phyloP scores from a whole-genome alignment of 768 basidiomycete species.

The Mycena galericulata region DNA sequence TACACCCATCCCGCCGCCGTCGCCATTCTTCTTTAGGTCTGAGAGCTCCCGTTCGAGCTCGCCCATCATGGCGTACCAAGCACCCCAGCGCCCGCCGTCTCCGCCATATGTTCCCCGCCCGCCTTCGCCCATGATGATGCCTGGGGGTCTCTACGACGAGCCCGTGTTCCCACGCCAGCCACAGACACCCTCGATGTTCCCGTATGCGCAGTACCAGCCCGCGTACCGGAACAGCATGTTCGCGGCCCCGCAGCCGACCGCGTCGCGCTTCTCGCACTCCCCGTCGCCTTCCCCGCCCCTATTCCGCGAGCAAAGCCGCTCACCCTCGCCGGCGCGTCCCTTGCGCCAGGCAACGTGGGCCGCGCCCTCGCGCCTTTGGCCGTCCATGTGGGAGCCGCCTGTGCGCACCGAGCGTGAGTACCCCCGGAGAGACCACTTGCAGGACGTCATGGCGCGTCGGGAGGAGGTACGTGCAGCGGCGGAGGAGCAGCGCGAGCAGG shows the following conservation, averaged over 20 bases:
- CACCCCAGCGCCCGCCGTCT: conserved; percentile 2
- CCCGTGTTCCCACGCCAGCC: conserved; percentile 28
- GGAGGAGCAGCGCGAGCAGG: not conserved
- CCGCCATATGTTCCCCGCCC: conserved; percentile 20
- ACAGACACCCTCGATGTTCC: conserved; percentile 4
- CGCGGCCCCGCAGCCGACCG: conserved; percentile 10
- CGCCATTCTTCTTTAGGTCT: conserved; percentile 39
- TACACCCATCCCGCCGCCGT: conserved; percentile 30
- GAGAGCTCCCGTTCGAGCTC: conserved; percentile 35
- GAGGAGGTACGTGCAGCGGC: not conserved
- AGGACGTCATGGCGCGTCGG: not conserved
- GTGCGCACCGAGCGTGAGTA: too few species aligned
- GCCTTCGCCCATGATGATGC: conserved; percentile 35
- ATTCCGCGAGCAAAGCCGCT: conserved; percentile 18
- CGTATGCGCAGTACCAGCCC: not conserved
- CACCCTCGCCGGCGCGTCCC: conserved; percentile 17
- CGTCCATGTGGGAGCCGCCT: not conserved
- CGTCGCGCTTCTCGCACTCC: conserved; percentile 35
- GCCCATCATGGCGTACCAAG: conserved; percentile 21
- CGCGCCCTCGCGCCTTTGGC: not conserved
- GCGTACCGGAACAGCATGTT: not conserved
- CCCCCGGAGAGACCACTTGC: not conserved
- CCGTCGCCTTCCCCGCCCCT: conserved; percentile 35
- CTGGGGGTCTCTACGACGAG: conserved; percentile 35
- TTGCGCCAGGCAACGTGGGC: conserved; percentile 20